phyloP scores from a whole-genome alignment of 2,329 filamentous ascomycete species.

The Incumbomyces delicatus region DNA sequence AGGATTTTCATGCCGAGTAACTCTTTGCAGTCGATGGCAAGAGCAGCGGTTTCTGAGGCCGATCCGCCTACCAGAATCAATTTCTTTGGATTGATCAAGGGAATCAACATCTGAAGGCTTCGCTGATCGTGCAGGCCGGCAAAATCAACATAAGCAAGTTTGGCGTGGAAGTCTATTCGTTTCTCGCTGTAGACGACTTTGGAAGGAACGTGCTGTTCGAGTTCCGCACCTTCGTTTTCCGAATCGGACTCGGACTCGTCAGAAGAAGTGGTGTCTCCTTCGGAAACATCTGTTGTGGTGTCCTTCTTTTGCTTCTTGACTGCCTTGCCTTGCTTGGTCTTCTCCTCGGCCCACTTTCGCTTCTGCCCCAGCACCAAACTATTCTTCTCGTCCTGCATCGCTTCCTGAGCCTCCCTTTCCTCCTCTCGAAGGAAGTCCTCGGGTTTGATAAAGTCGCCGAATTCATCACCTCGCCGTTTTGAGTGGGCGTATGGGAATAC shows the following conservation, averaged over 20 bases:
- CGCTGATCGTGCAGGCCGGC: slow-evolving; percentile 86
- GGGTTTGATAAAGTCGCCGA: slow-evolving; percentile 83
- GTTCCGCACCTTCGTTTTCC: slow-evolving; percentile 42
- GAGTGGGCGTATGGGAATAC: slow-evolving; percentile 82
- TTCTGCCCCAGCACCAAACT: slow-evolving; percentile 75
- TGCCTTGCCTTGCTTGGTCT: slow-evolving; percentile 30
- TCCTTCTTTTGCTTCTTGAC: slow-evolving; percentile 17
- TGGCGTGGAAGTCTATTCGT: slow-evolving; percentile 58
- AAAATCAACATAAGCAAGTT: slow-evolving; percentile 83
- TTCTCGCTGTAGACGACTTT: slow-evolving; percentile 61
- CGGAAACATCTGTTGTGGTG: slow-evolving; percentile 19
- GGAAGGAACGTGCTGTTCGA: slow-evolving; percentile 53
- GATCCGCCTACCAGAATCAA: slow-evolving; percentile 82
- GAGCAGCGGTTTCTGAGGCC: slow-evolving; percentile 62
- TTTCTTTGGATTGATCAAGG: slow-evolving; percentile 86
- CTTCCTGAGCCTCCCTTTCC: slow-evolving; percentile 69
- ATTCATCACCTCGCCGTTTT: slow-evolving; percentile 74
- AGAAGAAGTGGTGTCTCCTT: slow-evolving; percentile 47
- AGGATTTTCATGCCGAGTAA: slow-evolving; percentile 42
- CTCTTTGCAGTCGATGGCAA: slow-evolving; percentile 72
- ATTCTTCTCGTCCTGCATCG: slow-evolving; percentile 40
- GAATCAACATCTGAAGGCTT: slow-evolving; percentile 87
- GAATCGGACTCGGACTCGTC: slow-evolving; percentile 47
- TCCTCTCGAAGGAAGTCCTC: slow-evolving; percentile 92
- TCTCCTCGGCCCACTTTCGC: slow-evolving; percentile 77